Evolutionary conservation across 2,329 filamentous ascomycete species (phyloP), one percentile per base, ranked within the genome.

Genomic region (Hymenoscyphus fructigenus): DNA sequence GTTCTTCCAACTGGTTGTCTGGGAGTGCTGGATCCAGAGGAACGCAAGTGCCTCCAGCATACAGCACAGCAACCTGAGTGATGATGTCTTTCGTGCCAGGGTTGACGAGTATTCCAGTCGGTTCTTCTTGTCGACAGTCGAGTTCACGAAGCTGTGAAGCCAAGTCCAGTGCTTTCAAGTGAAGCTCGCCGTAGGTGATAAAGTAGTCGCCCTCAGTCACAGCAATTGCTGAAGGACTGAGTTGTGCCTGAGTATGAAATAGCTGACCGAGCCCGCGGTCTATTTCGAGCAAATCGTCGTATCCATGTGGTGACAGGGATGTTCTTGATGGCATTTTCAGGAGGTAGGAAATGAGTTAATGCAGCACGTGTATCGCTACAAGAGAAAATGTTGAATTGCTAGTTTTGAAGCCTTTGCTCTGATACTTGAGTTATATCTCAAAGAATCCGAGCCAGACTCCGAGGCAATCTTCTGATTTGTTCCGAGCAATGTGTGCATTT

Each of bases 61-160:
- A 41, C 9, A 59, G 28, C n/a, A 59, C 57, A n/a, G 57, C 57
- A 36, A 59, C 32, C 57, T 59, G 57, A 20, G 57, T 41, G n/a
- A 59, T 41, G 38, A 59, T 41, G 5, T 59, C 32, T 36, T 59
- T 59, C 3, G 38, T 59, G n/a, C 57, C 57, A 20, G 38, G 32
- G 32, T 41, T 41, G 23, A 59, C 32, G 12, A 59, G 38, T 23
- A 59, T 59, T 3, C 57, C 57, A 14, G 23, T 59, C 20, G 57
- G 57, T 26, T 59, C 57, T 59, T 59, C 57, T 53, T 5, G 47
- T 53, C 47, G 47, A 53, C 26, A 53, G 23, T 53, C 20, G 12
- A 26, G 47, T 53, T 53, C 20, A 10, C 47, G 47, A 53, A 53
- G 20, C 47, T 53, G 47, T 26, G 47, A 53, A 14, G 47, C 47